These are phyloP conservation scores for Yamadazyma membranifaciens DNA, from an alignment of 1,139 yeast genomes.

Conservation along the genomic window DNA sequence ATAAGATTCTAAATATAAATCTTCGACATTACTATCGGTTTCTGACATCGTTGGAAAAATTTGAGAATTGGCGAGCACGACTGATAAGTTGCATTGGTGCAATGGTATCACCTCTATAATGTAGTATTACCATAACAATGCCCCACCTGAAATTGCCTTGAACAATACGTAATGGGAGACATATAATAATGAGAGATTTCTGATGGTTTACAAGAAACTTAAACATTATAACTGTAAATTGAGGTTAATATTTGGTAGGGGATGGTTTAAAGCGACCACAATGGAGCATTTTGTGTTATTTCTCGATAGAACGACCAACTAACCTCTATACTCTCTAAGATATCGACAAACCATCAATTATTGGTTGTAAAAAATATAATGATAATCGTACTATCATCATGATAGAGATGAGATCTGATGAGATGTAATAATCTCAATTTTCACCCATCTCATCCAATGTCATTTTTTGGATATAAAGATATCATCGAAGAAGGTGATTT, in stretches of 20 bases:
- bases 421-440: neutral
- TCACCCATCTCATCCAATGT: slow-evolving; percentile 25
- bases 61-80: slow-evolving; percentile 3
- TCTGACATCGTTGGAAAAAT: slow-evolving; percentile 8
- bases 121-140: too few relatives aligned
- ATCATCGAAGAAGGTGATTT: slow-evolving; percentile 78
- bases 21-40: slow-evolving; percentile 33
- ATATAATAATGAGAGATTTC: neutral
- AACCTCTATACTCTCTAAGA: too few relatives aligned
- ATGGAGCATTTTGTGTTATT: too few relatives aligned
- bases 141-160: too few relatives aligned
- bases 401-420: neutral
- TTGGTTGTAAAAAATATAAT: too few relatives aligned
- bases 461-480: slow-evolving; percentile 52
- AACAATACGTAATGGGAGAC: too few relatives aligned
- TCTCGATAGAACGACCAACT: too few relatives aligned
- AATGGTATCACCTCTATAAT: neutral
- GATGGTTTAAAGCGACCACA: too few relatives aligned
- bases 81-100: neutral
- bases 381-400: neutral
- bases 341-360: too few relatives aligned
- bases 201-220: neutral
- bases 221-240: too few relatives aligned
- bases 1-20: slow-evolving; percentile 62
- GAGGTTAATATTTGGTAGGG: too few relatives aligned